Evolutionary conservation across 306 rosid species (phyloP).

Genomic region (Myrica gale): DNA sequence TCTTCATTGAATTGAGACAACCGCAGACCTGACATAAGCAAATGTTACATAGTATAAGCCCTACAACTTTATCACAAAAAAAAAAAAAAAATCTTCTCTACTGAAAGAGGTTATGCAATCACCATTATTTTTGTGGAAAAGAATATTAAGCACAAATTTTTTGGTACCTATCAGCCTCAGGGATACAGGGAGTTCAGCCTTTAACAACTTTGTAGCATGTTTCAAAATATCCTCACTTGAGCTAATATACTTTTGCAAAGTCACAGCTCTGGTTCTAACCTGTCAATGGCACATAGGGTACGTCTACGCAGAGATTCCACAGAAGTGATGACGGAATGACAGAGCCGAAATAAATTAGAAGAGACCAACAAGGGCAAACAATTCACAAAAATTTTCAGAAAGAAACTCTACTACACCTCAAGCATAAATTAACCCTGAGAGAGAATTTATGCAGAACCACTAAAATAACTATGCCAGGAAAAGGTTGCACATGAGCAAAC

Average conservation of each 20-base stretch:
- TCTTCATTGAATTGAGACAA: slow-evolving; percentile 71
- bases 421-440: not conserved
- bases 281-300: slow-evolving; percentile 34
- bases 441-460: not conserved
- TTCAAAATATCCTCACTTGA: slow-evolving; percentile 75
- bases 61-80: not conserved
- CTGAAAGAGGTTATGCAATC: no score
- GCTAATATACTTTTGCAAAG: slow-evolving; percentile 62
- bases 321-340: not conserved
- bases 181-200: slow-evolving; percentile 93
- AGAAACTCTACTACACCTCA: not conserved
- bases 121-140: not conserved
- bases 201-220: slow-evolving; percentile 76
- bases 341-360: not conserved
- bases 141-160: not conserved
- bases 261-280: slow-evolving; percentile 87
- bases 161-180: slow-evolving; percentile 70
- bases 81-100: no score
- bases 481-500: not conserved
- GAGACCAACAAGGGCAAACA: not conserved
- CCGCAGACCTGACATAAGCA: slow-evolving; percentile 65
- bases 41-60: slow-evolving; percentile 17
- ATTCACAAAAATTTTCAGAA: not conserved
- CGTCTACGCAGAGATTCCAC: not conserved
- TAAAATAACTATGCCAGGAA: not conserved